Base-by-base conservation (phyloP, 148 eudicot genomes). In the Amaranthus cruentus region DNA sequence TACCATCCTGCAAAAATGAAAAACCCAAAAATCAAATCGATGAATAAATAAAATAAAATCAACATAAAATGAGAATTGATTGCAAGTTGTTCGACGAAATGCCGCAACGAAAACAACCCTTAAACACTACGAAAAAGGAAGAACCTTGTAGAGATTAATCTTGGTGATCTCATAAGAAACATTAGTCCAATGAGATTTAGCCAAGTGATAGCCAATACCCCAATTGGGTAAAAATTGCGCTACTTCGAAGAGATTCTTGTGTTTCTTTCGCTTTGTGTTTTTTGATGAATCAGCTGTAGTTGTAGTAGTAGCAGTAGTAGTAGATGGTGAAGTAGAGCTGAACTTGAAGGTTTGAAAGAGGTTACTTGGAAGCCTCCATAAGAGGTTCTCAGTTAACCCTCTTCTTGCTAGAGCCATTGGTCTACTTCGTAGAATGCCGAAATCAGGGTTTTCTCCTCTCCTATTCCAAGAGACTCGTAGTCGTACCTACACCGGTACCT, bases 171-270 rank as follows among this genome's bases (percentile, higher is more conserved):
- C 81, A 77, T 95, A 95, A 1, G 97, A 81, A 38, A 95, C 93
- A 52, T 81, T 85, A 51, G 81, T 55, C 97, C 97, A 91, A 76
- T 95, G 97, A 7, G 85, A 59, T 74, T 91, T 95, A 1, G 97
- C 96, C 97, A 95, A 76, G 78, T 91, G 97, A 75, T 84, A 91
- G 0, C 99, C 99, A 50, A 91, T 4, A 9, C 99, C 99, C 97
- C 99, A 95, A 38, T 91, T 91, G 66, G 99, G 99, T 3, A 95
- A 74, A 79, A 84, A 90, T 75, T 88, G 88, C 15, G 87, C 93
- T 12, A 91, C 91, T 83, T 95, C 99, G 79, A 95, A 84, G 0
- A 95, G 79, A 59, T 91, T 95, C 84, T 95, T 95, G 85, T 91
- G 87, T 85, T 86, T 64, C 47, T 84, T 79, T 48, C 82, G 81